A percentile compares a stretch with the other conserved stretches of the same genome.
phyloP scores from a whole-genome alignment of 2,329 filamentous ascomycete genomes.

The Penicillium sp. region DNA sequence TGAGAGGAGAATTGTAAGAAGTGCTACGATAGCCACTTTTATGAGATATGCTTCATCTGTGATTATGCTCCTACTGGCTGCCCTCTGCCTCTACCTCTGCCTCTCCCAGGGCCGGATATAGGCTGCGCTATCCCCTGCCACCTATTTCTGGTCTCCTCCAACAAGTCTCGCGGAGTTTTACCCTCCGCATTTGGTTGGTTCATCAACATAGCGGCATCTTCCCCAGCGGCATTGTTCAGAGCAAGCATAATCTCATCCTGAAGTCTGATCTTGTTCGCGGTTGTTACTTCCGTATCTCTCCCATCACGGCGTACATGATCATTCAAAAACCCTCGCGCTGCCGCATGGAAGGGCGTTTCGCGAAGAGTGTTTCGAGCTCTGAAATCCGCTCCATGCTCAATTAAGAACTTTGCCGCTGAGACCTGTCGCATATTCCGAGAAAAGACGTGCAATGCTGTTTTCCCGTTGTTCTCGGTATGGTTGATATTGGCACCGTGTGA shows the following conservation, averaged over 20 bases:
- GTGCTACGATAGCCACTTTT: constrained; percentile 10
- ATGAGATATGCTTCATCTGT: background rate
- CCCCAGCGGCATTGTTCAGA: background rate
- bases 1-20: too few species aligned
- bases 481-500: constrained; percentile 19
- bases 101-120: background rate
- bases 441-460: constrained; percentile 23
- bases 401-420: constrained; percentile 12
- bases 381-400: constrained; percentile 10
- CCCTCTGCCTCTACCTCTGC: constrained; percentile 5
- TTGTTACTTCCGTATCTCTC: background rate
- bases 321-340: constrained; percentile 9
- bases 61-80: constrained; percentile 1
- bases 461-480: constrained; percentile 18
- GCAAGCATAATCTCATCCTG: constrained; percentile 19
- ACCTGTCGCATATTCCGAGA: constrained; percentile 21
- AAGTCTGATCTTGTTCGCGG: constrained; percentile 13
- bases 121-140: background rate
- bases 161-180: constrained; percentile 17
- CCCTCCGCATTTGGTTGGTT: constrained; percentile 21
- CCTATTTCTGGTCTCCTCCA: constrained; percentile 2
- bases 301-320: background rate
- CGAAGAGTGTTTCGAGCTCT: constrained; percentile 12
- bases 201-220: constrained; percentile 17
- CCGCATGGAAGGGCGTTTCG: constrained; percentile 25